Evolutionary conservation across 257 asterid species (phyloP), one percentile per base, ranked within the genome.

Genomic region (Craterostigma plantagineum): DNA sequence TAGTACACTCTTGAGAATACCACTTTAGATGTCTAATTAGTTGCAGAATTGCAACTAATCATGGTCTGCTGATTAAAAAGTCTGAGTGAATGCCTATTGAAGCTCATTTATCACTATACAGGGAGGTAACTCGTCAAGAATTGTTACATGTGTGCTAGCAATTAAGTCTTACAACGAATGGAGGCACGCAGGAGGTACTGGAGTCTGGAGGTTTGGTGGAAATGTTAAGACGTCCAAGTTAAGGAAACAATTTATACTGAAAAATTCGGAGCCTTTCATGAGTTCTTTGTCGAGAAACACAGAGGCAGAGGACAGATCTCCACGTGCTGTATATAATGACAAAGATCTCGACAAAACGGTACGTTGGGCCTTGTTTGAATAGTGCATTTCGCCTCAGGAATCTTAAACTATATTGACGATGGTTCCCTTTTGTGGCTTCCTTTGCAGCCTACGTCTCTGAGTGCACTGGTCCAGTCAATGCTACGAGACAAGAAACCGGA

Each of bases 61-160:
- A 6, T 6, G n/a, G n/a, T n/a, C n/a, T n/a, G n/a, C 30, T 23
- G 4, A 23, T 23, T 23, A 2, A 23, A 2, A 6, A 23, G 2
- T 23, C n/a, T n/a, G n/a, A n/a, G 30, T 23, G 30, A 6, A 23
- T 23, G 30, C 4, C 30, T 23, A 6, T 6, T 23, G 6, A 23
- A 23, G 30, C 4, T 23, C 30, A 23, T 6, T 23, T 23, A 23
- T 23, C 30, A 23, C 30, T 23, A 23, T 23, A 55, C 50, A 85
- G 96, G 96, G 92, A 16, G 96, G 96, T 34, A 68, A 86, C 51
- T 53, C 79, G 55, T 73, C 79, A 0, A 75, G 94, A 67, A 69
- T 86, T 35, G 82, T 86, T 35, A 73, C 65, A 49, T 77, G 91
- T 48, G 72, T 86, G 7, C 69, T 77, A 43, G 96, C 91, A 33